phyloP scores from a whole-genome alignment of 371 early-diverging fungal species.

The Mucor sp. region DNA sequence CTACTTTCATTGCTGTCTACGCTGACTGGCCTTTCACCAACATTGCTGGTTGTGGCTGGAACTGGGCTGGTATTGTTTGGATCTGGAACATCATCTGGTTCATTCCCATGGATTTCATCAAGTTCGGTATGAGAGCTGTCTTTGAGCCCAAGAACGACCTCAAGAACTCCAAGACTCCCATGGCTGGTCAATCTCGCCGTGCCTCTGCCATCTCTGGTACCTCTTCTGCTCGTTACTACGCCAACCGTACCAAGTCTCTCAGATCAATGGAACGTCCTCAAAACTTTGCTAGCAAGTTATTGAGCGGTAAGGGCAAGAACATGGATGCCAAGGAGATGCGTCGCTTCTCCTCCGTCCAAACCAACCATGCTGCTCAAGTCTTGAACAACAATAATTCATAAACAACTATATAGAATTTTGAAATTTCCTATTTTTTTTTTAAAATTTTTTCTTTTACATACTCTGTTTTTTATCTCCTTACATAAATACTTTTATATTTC shows the following conservation, averaged over 20 bases:
- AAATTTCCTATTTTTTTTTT: conserved; percentile 3
- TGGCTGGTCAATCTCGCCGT: conserved; percentile 45
- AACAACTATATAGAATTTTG: neutral
- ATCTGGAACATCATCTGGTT: conserved; percentile 82
- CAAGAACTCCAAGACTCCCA: conserved; percentile 35
- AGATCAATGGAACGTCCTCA: conserved; percentile 45
- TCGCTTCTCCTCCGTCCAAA: conserved; percentile 56
- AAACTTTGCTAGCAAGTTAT: conserved; percentile 43
- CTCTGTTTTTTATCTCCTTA: neutral
- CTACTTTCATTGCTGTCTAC: conserved; percentile 64
- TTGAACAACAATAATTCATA: conserved; percentile 43
- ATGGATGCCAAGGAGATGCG: conserved; percentile 55
- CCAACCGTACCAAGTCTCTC: conserved; percentile 48
- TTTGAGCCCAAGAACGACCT: conserved; percentile 57
- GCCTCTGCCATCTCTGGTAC: conserved; percentile 49
- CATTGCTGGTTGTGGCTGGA: conserved; percentile 62
- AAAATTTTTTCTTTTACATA: neutral
- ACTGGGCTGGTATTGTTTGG: conserved; percentile 66
- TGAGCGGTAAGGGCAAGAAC: conserved; percentile 40
- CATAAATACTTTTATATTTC: neutral
- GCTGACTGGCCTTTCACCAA: conserved; percentile 65
- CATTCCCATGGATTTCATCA: conserved; percentile 72
- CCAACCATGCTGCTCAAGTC: conserved; percentile 45
- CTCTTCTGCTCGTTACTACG: conserved; percentile 50
- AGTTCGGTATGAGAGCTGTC: conserved; percentile 66